Evolutionary conservation across 768 basidiomycete species (phyloP), one percentile per base, ranked within the genome.

Genomic region (Auriscalpium orientale): DNA sequence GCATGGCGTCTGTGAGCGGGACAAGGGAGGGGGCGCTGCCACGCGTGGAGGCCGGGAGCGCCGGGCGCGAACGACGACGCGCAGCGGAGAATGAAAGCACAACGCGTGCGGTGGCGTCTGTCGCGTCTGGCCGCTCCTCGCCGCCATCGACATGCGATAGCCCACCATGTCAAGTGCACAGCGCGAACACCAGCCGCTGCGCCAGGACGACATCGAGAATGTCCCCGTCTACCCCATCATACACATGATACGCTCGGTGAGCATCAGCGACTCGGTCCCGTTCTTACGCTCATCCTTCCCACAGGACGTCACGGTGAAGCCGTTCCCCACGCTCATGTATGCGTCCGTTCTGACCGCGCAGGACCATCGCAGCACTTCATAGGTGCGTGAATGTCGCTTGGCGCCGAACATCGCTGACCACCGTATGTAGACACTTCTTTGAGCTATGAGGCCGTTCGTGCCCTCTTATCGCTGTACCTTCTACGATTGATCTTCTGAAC

Each of bases 211-310:
- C 70, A 78, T 82, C 47, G 81, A 82, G 38, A 64, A 69, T 44
- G 87, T 83, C 0, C 71, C 76, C 28, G 88, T 92, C 1, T 93
- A 88, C 67, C 91, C 91, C 7, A 72, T 90, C 51, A 89, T 95
- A 40, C 89, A 91, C 58, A 79, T 84, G 70, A 88, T 93, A 60
- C 73, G 85, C 70, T 69, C 72, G 51, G 87, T 86, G 58, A 52
- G 82, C 74, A 46, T 1, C 20, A 40, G 44, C 22, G 53, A 8
- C 54, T 65, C 49, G 18, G 49, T 15, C 37, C 44, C 20, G 60
- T 18, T 61, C 71, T 48, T 66, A 37, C 20, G 34, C 60, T 51
- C 60, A 65, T 57, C n/a, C 38, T 58, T 34, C 20, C 45, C 50
- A n/a, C 37, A 60, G 55, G 55, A 61, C 53, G 45, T 61, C 46